Conservation (phyloP, 139 green algal species). For the Micractinium conductrix region DNA sequence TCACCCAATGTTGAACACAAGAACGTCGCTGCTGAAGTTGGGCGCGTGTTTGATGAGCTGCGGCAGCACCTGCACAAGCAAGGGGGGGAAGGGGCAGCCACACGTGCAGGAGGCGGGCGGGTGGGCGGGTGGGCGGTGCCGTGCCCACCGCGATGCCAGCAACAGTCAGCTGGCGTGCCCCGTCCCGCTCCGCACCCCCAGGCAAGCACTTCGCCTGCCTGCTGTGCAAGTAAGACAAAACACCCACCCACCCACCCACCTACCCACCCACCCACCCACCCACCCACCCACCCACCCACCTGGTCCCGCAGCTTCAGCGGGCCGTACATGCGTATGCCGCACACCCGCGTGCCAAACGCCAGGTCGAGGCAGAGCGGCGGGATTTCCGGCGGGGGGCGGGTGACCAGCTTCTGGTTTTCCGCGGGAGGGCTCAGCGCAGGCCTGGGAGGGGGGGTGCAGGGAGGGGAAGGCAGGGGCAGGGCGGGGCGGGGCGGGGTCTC, state of each 20-base stretch:
- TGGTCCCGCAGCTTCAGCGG: no score
- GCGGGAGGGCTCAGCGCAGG: background rate
- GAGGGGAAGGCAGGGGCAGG: background rate
- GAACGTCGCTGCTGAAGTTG: background rate
- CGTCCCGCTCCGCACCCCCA: no score
- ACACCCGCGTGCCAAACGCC: slow-evolving; percentile 20
- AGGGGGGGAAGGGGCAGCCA: background rate
- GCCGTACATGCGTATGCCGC: slow-evolving; percentile 13
- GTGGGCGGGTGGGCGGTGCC: no score
- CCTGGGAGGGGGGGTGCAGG: background rate
- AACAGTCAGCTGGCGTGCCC: no score
- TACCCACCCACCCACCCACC: no score
- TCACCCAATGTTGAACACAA: slow-evolving; percentile 31
- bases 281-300: no score
- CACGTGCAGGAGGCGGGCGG: background rate
- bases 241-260: no score
- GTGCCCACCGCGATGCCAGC: no score
- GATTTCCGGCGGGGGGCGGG: background rate
- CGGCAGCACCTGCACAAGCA: background rate
- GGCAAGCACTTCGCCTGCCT: no score
- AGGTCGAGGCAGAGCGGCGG: slow-evolving; percentile 21
- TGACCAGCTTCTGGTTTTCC: background rate
- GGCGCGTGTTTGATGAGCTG: background rate
- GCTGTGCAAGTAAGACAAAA: no score
- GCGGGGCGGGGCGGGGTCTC: background rate